These are phyloP conservation scores for Ophiostoma tasmaniense DNA, from an alignment of 2,329 filamentous ascomycete genomes.

Conservation along the genomic window DNA sequence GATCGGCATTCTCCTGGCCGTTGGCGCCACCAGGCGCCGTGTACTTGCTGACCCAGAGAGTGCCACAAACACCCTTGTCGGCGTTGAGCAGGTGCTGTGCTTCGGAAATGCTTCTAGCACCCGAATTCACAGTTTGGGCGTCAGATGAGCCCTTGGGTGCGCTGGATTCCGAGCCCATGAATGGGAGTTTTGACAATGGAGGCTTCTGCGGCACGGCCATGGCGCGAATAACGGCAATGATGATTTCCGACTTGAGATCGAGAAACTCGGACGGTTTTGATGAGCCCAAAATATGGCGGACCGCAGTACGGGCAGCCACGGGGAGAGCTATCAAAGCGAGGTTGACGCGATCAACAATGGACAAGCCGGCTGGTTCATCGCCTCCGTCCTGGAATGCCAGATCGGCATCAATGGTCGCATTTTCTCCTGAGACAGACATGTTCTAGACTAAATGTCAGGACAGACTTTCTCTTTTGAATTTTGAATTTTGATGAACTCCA, in stretches of 20 bases:
- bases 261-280: constrained; percentile 68
- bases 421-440: neutral
- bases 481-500: neutral
- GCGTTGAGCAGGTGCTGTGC: constrained; percentile 55
- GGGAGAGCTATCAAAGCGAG: constrained; percentile 36
- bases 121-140: constrained; percentile 27
- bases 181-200: constrained; percentile 1
- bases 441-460: no score
- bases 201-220: constrained; percentile 29
- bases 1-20: constrained; percentile 34
- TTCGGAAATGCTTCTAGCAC: constrained; percentile 42
- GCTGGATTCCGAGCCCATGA: neutral
- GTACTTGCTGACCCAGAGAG: constrained; percentile 72
- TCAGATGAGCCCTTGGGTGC: neutral
- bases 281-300: constrained; percentile 56
- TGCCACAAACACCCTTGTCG: constrained; percentile 64
- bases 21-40: constrained; percentile 51
- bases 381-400: constrained; percentile 1
- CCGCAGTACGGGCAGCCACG: constrained; percentile 50
- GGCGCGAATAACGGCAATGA: constrained; percentile 61
- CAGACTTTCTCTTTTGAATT: no score
- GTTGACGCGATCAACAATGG: constrained; percentile 29
- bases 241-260: constrained; percentile 67
- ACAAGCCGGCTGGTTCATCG: constrained; percentile 26
- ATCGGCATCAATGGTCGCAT: neutral